Percentiles rank a stretch among this genome's conserved stretches.
phyloP scores from a whole-genome alignment of 257 asterid genomes.

The Vinca minor region DNA sequence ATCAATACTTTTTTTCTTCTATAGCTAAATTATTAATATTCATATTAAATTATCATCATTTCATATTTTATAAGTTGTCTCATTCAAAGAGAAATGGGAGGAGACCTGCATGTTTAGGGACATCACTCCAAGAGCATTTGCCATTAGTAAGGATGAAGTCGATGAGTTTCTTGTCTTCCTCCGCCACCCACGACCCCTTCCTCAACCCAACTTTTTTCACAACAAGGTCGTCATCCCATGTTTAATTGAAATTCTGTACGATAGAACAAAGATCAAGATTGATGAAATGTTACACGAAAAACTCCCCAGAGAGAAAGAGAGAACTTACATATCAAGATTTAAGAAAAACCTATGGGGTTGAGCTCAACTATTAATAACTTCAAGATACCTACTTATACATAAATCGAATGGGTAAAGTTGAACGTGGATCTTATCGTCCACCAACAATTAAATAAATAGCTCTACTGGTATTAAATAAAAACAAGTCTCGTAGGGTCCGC shows the following conservation, averaged over 20 bases:
- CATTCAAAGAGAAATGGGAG: background rate
- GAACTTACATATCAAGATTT: background rate
- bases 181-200: constrained; percentile 96
- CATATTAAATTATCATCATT: too few species aligned
- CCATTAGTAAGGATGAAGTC: constrained; percentile 72
- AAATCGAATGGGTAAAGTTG: too few species aligned
- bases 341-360: constrained; percentile 1
- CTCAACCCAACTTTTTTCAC: constrained; percentile 91
- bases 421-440: too few species aligned
- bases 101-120: constrained; percentile 88
- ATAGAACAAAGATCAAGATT: background rate
- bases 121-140: constrained; percentile 98
- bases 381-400: constrained; percentile 22
- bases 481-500: too few species aligned
- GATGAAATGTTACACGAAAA: too few species aligned
- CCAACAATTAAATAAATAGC: too few species aligned
- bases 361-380: constrained; percentile 4
- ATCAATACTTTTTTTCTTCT: background rate
- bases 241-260: background rate
- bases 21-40: background rate
- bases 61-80: too few species aligned
- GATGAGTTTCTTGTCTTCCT: constrained; percentile 80
- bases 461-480: too few species aligned
- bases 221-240: constrained; percentile 95
- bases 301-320: background rate